Percentiles rank a stretch among this genome's conserved stretches.
phyloP scores from a whole-genome alignment of 148 eudicot genomes.

The Pharnaceum exiguum region DNA sequence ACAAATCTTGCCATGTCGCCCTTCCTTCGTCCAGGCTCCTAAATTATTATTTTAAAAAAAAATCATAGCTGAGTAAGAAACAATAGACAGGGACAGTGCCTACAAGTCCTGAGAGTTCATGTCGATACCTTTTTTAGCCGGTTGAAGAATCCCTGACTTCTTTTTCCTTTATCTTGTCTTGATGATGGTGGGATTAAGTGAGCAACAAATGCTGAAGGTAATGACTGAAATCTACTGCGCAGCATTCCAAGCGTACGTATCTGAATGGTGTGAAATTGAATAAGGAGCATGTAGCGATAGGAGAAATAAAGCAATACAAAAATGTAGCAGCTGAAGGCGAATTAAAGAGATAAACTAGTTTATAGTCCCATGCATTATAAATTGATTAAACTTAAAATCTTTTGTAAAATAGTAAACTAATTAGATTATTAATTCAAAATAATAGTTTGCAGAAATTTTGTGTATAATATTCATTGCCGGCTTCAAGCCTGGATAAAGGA shows the following conservation, averaged over 20 bases:
- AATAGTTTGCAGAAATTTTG: too few relatives aligned
- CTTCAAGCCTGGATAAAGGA: too few relatives aligned
- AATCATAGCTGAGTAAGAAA: too few relatives aligned
- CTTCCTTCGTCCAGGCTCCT: constrained; percentile 54
- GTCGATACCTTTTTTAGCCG: constrained; percentile 52
- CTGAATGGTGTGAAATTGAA: constrained; percentile 28
- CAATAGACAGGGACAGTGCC: not conserved
- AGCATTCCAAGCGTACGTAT: constrained; percentile 91
- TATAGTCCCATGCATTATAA: too few relatives aligned
- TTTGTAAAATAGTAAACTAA: too few relatives aligned
- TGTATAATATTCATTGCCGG: too few relatives aligned
- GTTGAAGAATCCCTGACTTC: constrained; percentile 32
- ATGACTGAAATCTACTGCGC: constrained; percentile 77
- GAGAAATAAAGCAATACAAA: not conserved
- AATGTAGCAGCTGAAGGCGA: too few relatives aligned
- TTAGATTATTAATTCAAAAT: too few relatives aligned
- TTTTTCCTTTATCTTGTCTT: constrained; percentile 30
- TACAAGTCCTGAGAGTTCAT: constrained; percentile 2
- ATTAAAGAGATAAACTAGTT: too few relatives aligned
- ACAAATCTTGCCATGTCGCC: constrained; percentile 60
- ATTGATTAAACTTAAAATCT: too few relatives aligned
- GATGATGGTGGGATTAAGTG: constrained; percentile 55
- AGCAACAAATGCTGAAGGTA: constrained; percentile 68
- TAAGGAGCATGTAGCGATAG: constrained; percentile 5
- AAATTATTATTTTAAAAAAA: constrained; percentile 17